These are phyloP conservation scores for Xanthoceras sorbifolium DNA, from an alignment of 345 rosid genomes.

Conservation along the genomic window DNA sequence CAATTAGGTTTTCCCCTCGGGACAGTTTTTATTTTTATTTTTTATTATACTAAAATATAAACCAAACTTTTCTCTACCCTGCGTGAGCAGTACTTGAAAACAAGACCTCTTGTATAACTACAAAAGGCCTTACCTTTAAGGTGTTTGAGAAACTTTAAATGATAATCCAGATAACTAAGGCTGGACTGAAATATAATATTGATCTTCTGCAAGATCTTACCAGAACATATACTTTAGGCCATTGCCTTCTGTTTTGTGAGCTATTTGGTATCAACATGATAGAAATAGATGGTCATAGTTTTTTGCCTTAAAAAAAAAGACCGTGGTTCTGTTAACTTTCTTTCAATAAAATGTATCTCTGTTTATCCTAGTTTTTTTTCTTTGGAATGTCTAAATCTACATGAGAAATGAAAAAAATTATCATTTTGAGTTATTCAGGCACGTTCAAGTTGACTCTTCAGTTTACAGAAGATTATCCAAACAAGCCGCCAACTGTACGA, in stretches of 20 bases:
- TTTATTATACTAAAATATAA: too few species aligned
- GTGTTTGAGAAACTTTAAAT: neutral
- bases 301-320: neutral
- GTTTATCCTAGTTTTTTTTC: neutral
- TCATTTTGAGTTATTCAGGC: constrained; percentile 35
- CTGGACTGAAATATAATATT: neutral
- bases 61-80: neutral
- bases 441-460: constrained; percentile 65
- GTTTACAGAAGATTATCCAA: constrained; percentile 59
- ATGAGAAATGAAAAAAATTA: neutral
- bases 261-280: neutral
- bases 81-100: neutral
- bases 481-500: constrained; percentile 59
- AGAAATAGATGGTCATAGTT: neutral
- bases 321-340: neutral
- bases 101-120: neutral
- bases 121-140: neutral
- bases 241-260: neutral
- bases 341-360: too few species aligned
- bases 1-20: neutral
- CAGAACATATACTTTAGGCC: neutral
- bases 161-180: neutral
- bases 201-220: neutral
- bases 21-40: too few species aligned
- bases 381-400: neutral